Base-by-base conservation (phyloP, 1,284 basidiomycete species). In the Malassezia dermatis region DNA sequence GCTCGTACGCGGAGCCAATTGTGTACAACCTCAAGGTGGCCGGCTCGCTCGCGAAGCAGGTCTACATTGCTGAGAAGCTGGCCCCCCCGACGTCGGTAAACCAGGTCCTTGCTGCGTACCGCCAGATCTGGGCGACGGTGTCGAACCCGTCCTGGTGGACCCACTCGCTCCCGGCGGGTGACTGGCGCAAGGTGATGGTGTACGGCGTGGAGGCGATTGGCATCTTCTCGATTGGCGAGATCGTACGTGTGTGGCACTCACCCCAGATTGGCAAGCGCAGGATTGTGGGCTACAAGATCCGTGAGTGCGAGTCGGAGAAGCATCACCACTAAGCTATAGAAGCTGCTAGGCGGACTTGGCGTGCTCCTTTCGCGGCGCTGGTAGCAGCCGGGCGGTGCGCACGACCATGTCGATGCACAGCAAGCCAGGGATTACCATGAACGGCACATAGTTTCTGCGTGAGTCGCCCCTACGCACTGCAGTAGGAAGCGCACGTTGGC, bases 141-240 rank as follows among this genome's bases (percentile, higher is more conserved):
- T 79, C 77, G 55, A 84, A 82, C 76, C 76, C 79, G 1, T 77
- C 78, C 24, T 90, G 83, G 77, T 88, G 86, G 84, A 80, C 82
- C 37, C 78, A 83, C 60, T 75, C 86, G 19, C 73, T 84, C 26
- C 77, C 80, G 69, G 84, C 80, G 53, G 90, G 90, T 35, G 84
- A 88, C 66, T 85, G 86, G 80, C 82, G 82, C 37, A 82, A 81
- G 64, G 57, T 73, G 48, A 86, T 82, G 35, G 77, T 96, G 51
- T 93, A 91, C 75, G 90, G 84, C 50, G 77, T 88, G 28, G 91
- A 95, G 77, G 86, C 86, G 39, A 88, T 89, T 71, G 84, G 84
- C 31, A 85, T 90, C 67, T 90, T 86, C 79, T 86, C 65, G 31
- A 73, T 74, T 47, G 71, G 71, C 31, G 70, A 74, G 55, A 74